Evolutionary conservation across 1,284 basidiomycete species (phyloP).

Genomic region (Cronartium quercuum): DNA sequence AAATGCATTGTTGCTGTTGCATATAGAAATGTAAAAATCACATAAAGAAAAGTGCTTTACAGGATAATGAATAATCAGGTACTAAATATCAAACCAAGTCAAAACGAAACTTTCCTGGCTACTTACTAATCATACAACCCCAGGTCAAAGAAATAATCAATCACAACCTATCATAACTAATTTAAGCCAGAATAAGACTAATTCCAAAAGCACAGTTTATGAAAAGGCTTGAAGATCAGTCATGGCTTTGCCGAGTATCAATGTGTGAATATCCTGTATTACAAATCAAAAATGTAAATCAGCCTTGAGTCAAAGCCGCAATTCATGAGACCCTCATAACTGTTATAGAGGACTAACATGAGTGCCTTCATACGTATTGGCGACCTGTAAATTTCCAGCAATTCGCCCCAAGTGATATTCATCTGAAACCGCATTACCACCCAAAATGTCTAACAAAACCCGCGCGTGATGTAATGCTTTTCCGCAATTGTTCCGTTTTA

Average conservation of each 20-base stretch:
- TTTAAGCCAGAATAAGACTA: too few relatives aligned
- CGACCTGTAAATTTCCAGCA: constrained; percentile 79
- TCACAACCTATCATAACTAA: too few relatives aligned
- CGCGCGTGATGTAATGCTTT: constrained; percentile 78
- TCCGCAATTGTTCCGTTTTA: constrained; percentile 94
- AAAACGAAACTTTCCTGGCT: too few relatives aligned
- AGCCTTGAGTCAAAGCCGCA: neutral
- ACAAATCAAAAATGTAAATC: neutral
- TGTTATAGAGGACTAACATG: constrained; percentile 15
- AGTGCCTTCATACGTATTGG: constrained; percentile 79
- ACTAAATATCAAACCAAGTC: too few relatives aligned
- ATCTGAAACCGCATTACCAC: constrained; percentile 35
- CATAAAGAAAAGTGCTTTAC: too few relatives aligned
- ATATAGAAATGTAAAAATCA: too few relatives aligned
- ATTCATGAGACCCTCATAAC: neutral
- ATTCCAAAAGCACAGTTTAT: neutral
- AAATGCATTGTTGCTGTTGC: too few relatives aligned
- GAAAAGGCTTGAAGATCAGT: constrained; percentile 33
- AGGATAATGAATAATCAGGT: too few relatives aligned
- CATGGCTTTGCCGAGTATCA: constrained; percentile 35
- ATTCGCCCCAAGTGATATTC: constrained; percentile 78
- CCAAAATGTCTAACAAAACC: constrained; percentile 67
- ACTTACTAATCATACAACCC: too few relatives aligned
- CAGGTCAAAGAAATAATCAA: too few relatives aligned
- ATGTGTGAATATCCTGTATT: constrained; percentile 30